Evolutionary conservation across 176 grass and related monocot genomes (phyloP).

Genomic region (Cenchrus americanus): DNA sequence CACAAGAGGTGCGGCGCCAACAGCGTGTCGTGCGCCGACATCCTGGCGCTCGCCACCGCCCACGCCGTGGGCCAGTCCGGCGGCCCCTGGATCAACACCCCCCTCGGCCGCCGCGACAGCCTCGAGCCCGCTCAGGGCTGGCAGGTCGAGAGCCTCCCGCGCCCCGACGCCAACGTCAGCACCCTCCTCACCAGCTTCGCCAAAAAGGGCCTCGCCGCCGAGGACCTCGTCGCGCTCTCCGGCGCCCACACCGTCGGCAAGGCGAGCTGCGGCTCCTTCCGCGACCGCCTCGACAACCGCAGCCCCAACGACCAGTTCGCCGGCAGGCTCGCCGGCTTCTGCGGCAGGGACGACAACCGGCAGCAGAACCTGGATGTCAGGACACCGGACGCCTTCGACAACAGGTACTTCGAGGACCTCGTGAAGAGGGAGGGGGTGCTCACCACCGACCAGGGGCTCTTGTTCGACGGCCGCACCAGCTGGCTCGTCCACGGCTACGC

Average conservation of each 20-base stretch:
- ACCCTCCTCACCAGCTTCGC: background rate
- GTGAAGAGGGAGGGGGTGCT: constrained; percentile 33
- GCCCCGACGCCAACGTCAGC: background rate
- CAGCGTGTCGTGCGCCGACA: constrained; percentile 26
- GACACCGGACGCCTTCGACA: constrained; percentile 56
- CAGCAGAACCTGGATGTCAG: constrained; percentile 37
- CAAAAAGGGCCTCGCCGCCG: background rate
- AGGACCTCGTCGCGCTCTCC: constrained; percentile 52
- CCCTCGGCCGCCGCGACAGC: constrained; percentile 31
- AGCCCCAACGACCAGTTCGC: background rate
- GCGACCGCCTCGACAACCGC: background rate
- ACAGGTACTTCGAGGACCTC: constrained; percentile 62
- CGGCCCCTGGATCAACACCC: background rate
- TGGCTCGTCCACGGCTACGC: constrained; percentile 35
- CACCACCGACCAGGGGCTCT: constrained; percentile 53
- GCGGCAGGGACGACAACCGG: background rate
- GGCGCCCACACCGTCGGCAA: constrained; percentile 57
- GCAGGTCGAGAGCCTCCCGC: constrained; percentile 4
- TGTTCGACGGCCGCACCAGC: constrained; percentile 24
- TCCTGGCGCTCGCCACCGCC: background rate
- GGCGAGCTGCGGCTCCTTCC: constrained; percentile 30
- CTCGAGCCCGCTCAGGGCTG: background rate
- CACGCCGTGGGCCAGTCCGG: constrained; percentile 26
- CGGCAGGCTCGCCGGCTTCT: constrained; percentile 21
- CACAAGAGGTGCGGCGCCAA: constrained; percentile 3